Evolutionary conservation across 306 rosid genomes (phyloP).

Genomic region (Lithocarpus polystachyus): DNA sequence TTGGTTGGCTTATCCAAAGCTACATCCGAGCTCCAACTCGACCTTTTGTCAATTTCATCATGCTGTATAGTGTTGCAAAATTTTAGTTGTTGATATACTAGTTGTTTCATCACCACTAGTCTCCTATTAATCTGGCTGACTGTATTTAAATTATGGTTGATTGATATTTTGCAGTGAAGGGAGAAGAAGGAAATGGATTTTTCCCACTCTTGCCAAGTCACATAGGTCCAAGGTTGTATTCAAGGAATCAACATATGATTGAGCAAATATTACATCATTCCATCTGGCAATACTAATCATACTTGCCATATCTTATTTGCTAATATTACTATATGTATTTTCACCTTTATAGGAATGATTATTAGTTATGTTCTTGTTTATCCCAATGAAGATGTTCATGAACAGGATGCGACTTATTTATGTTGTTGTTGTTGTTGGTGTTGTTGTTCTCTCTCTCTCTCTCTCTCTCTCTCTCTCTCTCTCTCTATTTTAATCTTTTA

Average conservation of each 20-base stretch:
- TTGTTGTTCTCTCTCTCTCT: too few species aligned
- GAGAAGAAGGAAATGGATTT: constrained; percentile 89
- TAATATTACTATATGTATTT: not conserved
- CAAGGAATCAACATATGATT: constrained; percentile 3
- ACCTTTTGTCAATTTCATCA: not conserved
- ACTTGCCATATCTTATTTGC: not conserved
- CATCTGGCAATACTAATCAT: not conserved
- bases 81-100: constrained; percentile 2
- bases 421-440: too few species aligned
- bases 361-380: not conserved
- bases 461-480: too few species aligned
- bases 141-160: constrained; percentile 26
- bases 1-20: not conserved
- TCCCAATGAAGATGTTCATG: not conserved
- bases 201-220: constrained; percentile 66
- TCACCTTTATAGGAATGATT: not conserved
- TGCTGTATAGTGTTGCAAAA: not conserved
- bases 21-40: not conserved
- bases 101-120: constrained; percentile 15
- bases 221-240: constrained; percentile 46
- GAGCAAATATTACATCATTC: not conserved
- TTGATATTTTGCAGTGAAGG: constrained; percentile 74
- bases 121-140: constrained; percentile 10
- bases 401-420: not conserved
- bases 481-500: not conserved